phyloP scores from a whole-genome alignment of 345 rosid species.

The Sonneratia caseolaris region DNA sequence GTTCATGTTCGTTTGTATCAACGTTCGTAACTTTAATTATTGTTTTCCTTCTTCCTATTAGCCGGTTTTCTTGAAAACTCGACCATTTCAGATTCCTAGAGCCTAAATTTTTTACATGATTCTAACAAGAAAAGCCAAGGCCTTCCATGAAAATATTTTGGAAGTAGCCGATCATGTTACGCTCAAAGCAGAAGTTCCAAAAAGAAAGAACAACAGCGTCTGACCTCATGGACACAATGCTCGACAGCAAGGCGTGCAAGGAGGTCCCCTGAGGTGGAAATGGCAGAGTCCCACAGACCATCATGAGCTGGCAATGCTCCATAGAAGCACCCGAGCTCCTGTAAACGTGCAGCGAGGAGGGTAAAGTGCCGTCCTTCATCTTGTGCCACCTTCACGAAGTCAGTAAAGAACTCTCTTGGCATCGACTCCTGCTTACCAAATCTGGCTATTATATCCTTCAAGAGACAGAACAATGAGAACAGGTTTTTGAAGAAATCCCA shows the following conservation, averaged over 20 bases:
- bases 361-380: constrained; percentile 87
- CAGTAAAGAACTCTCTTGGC: constrained; percentile 89
- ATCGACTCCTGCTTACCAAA: constrained; percentile 81
- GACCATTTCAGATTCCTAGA: not conserved
- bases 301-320: constrained; percentile 91
- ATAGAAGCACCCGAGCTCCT: constrained; percentile 65
- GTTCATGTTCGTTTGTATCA: not conserved
- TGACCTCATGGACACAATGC: constrained; percentile 90
- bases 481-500: not conserved
- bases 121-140: not conserved
- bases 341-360: constrained; percentile 58
- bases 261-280: constrained; percentile 64
- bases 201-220: constrained; percentile 3
- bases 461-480: not conserved
- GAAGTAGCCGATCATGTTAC: not conserved
- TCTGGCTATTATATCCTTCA: constrained; percentile 84
- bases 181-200: not conserved
- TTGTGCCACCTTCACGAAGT: constrained; percentile 80
- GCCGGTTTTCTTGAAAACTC: not conserved
- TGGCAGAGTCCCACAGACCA: constrained; percentile 85
- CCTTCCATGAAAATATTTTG: not conserved
- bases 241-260: constrained; percentile 75
- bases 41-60: not conserved
- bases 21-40: not conserved
- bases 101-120: not conserved